Evolutionary conservation across 2,329 filamentous ascomycete genomes (phyloP), one percentile per base, ranked within the genome.

Genomic region (Fusarium sp.): DNA sequence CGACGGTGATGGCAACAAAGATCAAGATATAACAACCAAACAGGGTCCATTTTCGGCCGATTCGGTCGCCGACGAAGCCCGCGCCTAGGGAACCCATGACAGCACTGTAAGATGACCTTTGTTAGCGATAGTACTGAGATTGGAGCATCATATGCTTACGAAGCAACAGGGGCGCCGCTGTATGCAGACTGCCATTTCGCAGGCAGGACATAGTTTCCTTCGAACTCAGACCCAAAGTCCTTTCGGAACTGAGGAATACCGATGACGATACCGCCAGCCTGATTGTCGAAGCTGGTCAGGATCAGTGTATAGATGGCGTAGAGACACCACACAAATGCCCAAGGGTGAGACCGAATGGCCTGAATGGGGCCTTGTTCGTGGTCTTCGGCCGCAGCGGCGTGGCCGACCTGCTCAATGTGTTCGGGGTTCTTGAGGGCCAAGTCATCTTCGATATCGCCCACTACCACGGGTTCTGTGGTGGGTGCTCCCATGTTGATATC

Each of bases 161-260:
- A 67, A 28, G 66, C 67, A 57, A 69, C 64, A 14, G 67, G 67
- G 17, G 34, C 67, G n/a, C 64, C 67, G 24, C 60, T 67, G n/a
- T 67, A 69, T 9, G 67, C 67, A 15, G 67, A 67, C 54, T 69
- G 67, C 67, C 67, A 69, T 15, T 39, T 59, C 6, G 67, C 67
- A 13, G 64, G 64, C 2, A 69, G 54, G 7, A 69, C 67, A 43
- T 69, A 69, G 47, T 65, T 39, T 22, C 43, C 67, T 1, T 6
- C 60, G 24, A 51, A 69, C 33, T 58, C 28, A 9, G 21, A 46
- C 28, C 67, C 67, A 62, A 69, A 69, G 45, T 69, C 64, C 44
- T 69, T 67, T 44, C 67, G 67, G 55, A 69, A 69, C 64, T 63
- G 42, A 13, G 67, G 67, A 15, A 69, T 69, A 40, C 67, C 57